A percentile compares a stretch with the other conserved stretches of the same genome.
These are phyloP conservation scores for Colletotrichum kahawae DNA, from an alignment of 2,329 filamentous ascomycete species.

Conservation along the genomic window DNA sequence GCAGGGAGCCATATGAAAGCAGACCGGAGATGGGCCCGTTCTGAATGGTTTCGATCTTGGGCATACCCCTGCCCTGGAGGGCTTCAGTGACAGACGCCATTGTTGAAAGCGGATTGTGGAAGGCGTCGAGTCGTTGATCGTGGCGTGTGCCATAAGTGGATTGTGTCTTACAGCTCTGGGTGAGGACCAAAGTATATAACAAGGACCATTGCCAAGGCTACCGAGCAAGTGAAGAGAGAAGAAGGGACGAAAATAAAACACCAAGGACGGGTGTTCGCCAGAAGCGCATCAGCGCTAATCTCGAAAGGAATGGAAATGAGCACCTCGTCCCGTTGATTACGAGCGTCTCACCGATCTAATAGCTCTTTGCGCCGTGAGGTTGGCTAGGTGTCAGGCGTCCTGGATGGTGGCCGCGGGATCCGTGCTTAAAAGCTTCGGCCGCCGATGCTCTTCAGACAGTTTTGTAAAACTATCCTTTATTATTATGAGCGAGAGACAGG, in stretches of 20 bases:
- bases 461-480: neutral
- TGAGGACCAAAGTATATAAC: neutral
- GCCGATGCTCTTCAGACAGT: neutral
- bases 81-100: neutral
- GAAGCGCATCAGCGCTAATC: neutral
- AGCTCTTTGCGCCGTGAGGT: neutral
- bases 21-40: slow-evolving; percentile 12
- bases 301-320: neutral
- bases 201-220: neutral
- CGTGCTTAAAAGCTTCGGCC: neutral
- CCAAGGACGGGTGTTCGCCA: neutral
- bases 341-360: neutral
- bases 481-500: neutral
- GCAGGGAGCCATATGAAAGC: slow-evolving; percentile 7
- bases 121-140: neutral
- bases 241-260: neutral
- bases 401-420: neutral
- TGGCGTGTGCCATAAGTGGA: neutral
- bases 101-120: neutral
- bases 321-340: neutral
- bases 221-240: neutral
- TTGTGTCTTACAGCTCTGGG: neutral
- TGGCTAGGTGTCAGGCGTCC: neutral
- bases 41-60: slow-evolving; percentile 13
- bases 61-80: neutral